phyloP scores from a whole-genome alignment of 257 asterid genomes.

The Solanum etuberosum region DNA sequence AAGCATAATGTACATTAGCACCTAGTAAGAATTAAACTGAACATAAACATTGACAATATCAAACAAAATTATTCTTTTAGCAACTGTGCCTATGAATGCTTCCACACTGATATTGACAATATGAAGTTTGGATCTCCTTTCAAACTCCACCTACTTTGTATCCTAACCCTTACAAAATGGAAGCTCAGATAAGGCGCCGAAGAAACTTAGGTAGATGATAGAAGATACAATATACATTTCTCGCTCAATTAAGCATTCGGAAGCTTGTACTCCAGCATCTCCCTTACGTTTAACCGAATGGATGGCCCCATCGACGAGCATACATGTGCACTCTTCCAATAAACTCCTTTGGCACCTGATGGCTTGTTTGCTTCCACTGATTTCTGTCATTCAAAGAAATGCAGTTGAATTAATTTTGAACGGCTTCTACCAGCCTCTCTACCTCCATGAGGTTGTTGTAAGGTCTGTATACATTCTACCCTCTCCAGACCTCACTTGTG shows the following conservation, averaged over 20 bases:
- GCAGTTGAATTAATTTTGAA: neutral
- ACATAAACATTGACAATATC: neutral
- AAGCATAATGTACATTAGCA: neutral
- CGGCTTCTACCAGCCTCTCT: neutral
- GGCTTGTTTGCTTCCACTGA: conserved; percentile 93
- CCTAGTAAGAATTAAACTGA: neutral
- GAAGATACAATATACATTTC: conserved; percentile 30
- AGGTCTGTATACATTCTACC: neutral
- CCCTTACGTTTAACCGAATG: conserved; percentile 65
- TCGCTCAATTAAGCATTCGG: conserved; percentile 15
- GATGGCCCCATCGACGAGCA: conserved; percentile 99
- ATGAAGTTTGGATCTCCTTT: neutral
- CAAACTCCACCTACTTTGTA: neutral
- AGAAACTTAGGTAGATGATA: conserved; percentile 6
- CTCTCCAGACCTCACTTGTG: neutral
- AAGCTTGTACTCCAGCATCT: conserved; percentile 73
- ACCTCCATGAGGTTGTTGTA: neutral
- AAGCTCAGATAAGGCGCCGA: neutral
- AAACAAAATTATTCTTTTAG: neutral
- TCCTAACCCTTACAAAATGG: neutral
- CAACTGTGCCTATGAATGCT: neutral
- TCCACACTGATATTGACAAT: neutral
- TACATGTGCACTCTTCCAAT: conserved; percentile 91
- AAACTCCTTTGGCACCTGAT: conserved; percentile 81
- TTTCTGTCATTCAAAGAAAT: conserved; percentile 37